A percentile compares a stretch with the other conserved stretches of the same genome.
Evolutionary conservation across 139 green algal genomes (phyloP).

Genomic region (Bryopsis sp.): DNA sequence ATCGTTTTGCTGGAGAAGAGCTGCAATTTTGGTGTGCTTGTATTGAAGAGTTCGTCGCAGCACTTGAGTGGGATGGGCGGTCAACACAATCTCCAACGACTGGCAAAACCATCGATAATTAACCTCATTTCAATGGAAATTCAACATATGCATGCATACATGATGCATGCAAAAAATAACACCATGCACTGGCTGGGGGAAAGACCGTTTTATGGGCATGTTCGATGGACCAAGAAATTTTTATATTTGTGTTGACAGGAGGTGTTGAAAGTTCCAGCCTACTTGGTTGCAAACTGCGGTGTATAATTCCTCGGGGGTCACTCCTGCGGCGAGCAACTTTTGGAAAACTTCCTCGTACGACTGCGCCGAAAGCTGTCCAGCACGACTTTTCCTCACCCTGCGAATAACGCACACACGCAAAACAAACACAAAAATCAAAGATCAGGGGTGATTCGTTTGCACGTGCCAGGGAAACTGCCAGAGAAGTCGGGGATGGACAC

Average conservation of each 20-base stretch:
- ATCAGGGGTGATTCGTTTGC: no score
- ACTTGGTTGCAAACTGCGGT: conserved; percentile 54
- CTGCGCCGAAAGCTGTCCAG: conserved; percentile 24
- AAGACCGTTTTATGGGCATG: no score
- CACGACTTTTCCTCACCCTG: conserved; percentile 40
- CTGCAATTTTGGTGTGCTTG: conserved; percentile 77
- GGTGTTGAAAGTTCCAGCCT: neutral
- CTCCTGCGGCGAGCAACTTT: conserved; percentile 50
- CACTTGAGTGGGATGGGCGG: conserved; percentile 89
- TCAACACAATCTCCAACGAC: conserved; percentile 77
- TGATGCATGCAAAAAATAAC: no score
- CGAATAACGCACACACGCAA: neutral
- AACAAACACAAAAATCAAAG: neutral
- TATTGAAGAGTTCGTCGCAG: conserved; percentile 83
- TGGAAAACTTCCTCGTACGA: conserved; percentile 58
- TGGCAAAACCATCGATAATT: conserved; percentile 23
- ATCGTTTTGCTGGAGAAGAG: conserved; percentile 72
- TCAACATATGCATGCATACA: no score
- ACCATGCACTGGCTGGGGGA: no score
- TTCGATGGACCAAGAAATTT: no score
- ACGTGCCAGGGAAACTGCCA: no score
- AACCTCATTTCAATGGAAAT: no score
- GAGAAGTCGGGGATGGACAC: no score
- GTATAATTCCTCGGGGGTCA: conserved; percentile 57
- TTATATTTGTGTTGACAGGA: no score